Evolutionary conservation across 2,329 filamentous ascomycete genomes (phyloP).

Genomic region (Corinectria fuckeliana): DNA sequence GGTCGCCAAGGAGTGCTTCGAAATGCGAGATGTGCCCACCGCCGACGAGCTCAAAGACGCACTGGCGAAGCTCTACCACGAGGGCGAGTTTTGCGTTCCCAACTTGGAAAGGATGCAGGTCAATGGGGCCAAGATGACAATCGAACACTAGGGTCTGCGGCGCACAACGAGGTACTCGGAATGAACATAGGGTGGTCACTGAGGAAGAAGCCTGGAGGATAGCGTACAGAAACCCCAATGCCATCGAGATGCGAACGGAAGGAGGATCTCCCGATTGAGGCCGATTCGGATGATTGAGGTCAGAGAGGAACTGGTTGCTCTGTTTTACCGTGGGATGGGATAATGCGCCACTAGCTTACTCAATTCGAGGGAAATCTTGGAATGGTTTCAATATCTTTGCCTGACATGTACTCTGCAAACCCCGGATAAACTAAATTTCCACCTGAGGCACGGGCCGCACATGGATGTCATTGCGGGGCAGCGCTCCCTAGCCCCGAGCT

Average conservation of each 20-base stretch:
- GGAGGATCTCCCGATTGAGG: too few relatives aligned
- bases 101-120: neutral
- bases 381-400: neutral
- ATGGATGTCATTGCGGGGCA: conserved; percentile 37
- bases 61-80: neutral
- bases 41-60: neutral
- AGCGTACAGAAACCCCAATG: too few relatives aligned
- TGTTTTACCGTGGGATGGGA: too few relatives aligned
- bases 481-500: conserved; percentile 32
- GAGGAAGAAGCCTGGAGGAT: too few relatives aligned
- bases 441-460: neutral
- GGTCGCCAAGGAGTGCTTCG: neutral
- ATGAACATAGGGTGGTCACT: too few relatives aligned
- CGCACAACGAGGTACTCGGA: too few relatives aligned
- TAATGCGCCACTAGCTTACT: too few relatives aligned
- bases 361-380: too few relatives aligned
- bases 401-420: too few relatives aligned
- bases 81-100: neutral
- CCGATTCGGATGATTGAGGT: too few relatives aligned
- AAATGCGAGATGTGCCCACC: neutral
- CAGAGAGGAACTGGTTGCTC: too few relatives aligned
- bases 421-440: conserved; percentile 2
- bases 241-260: too few relatives aligned
- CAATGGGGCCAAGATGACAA: neutral
- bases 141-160: neutral